Evolutionary conservation across 2,329 filamentous ascomycete genomes (phyloP).

Genomic region (Tolypocladium paradoxum): DNA sequence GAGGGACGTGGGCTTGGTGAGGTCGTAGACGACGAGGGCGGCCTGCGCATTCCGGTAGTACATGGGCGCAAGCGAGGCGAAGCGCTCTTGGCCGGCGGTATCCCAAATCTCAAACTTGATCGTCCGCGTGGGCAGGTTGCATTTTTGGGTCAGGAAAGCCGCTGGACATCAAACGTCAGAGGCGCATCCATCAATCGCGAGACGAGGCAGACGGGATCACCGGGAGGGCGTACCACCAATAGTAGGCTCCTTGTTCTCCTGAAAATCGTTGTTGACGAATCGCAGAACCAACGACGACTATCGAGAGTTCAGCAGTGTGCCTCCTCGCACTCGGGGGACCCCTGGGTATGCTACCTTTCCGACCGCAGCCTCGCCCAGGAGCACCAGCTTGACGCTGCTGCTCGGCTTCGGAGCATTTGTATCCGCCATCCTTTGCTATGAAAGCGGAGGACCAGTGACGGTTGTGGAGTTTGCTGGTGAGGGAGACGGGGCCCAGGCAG

Average conservation of each 20-base stretch:
- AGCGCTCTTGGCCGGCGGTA: constrained; percentile 94
- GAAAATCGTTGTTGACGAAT: constrained; percentile 99
- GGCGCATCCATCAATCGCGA: background rate
- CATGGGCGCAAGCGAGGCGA: constrained; percentile 94
- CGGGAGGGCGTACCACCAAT: constrained; percentile 67
- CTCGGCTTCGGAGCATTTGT: constrained; percentile 75
- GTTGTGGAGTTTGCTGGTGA: background rate
- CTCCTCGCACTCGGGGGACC: constrained; percentile 4
- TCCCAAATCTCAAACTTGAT: constrained; percentile 98
- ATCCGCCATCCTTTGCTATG: constrained; percentile 23
- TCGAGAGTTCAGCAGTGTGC: constrained; percentile 11
- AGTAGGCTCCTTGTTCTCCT: constrained; percentile 98
- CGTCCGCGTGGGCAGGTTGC: constrained; percentile 83
- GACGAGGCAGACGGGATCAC: constrained; percentile 4
- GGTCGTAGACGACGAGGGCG: constrained; percentile 94
- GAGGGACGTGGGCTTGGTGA: constrained; percentile 91
- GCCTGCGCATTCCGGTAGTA: constrained; percentile 99
- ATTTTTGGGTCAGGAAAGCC: constrained; percentile 97
- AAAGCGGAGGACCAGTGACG: background rate
- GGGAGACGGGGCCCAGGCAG: background rate
- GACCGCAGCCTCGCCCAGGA: constrained; percentile 93
- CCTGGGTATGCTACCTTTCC: constrained; percentile 62
- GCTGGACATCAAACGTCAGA: constrained; percentile 39
- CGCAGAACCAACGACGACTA: constrained; percentile 94
- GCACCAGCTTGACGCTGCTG: constrained; percentile 98